Evolutionary conservation across 2,329 filamentous ascomycete species (phyloP).

Genomic region (Xylariales sp.): DNA sequence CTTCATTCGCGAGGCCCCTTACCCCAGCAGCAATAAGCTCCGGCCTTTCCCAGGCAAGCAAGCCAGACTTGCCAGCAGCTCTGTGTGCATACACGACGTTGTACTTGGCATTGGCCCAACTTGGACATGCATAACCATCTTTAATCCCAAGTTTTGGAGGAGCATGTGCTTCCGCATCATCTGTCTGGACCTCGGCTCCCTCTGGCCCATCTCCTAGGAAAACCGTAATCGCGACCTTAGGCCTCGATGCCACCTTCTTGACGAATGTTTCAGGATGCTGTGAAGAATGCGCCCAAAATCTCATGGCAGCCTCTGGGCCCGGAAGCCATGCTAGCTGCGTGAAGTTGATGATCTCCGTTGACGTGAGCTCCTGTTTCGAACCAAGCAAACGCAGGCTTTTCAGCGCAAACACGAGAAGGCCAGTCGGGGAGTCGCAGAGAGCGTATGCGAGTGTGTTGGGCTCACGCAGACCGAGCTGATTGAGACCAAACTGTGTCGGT

Average conservation of each 20-base stretch:
- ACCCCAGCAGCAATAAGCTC: conserved; percentile 39
- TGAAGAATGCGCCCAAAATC: conserved; percentile 48
- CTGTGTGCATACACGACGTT: conserved; percentile 38
- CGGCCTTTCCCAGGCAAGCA: conserved; percentile 45
- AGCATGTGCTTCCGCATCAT: conserved; percentile 17
- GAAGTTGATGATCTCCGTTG: conserved; percentile 54
- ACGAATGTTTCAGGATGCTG: conserved; percentile 27
- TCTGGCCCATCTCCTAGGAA: conserved; percentile 33
- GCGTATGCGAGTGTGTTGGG: conserved; percentile 56
- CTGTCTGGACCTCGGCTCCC: background rate
- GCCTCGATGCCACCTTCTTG: conserved; percentile 24
- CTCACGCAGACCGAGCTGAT: conserved; percentile 31
- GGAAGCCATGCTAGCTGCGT: conserved; percentile 62
- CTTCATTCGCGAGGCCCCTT: conserved; percentile 33
- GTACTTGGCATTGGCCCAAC: conserved; percentile 42
- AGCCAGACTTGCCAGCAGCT: conserved; percentile 33
- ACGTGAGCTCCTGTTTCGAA: conserved; percentile 36
- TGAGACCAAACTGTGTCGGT: conserved; percentile 23
- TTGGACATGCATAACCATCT: conserved; percentile 38
- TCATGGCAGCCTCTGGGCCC: conserved; percentile 55
- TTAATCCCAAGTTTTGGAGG: conserved; percentile 8
- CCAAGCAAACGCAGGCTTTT: conserved; percentile 39
- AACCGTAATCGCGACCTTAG: conserved; percentile 42
- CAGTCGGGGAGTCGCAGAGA: conserved; percentile 57
- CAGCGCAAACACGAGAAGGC: conserved; percentile 51